A percentile compares a stretch with the other conserved stretches of the same genome.
Evolutionary conservation across 768 basidiomycete genomes (phyloP).

Genomic region (Tricholoma flavovirens): DNA sequence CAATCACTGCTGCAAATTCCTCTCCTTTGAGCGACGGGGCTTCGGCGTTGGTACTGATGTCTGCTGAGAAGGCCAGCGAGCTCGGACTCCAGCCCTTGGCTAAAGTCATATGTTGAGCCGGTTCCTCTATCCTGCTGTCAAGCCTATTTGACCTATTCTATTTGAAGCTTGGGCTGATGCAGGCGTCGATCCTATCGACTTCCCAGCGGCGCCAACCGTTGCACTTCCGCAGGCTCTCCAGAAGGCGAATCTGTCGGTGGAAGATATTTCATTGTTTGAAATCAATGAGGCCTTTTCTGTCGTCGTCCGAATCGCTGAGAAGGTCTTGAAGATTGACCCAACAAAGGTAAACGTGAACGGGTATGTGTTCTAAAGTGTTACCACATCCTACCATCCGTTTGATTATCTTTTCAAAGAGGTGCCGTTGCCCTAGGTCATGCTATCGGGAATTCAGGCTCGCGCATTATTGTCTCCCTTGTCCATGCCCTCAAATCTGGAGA

Average conservation of each 20-base stretch:
- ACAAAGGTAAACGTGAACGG: constrained; percentile 89
- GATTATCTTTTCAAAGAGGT: constrained; percentile 51
- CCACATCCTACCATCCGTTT: constrained; percentile 8
- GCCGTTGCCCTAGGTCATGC: constrained; percentile 95
- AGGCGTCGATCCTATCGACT: constrained; percentile 94
- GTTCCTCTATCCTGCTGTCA: background rate
- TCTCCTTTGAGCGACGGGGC: constrained; percentile 95
- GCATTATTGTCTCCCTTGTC: constrained; percentile 89
- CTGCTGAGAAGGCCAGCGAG: constrained; percentile 86
- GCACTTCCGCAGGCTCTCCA: constrained; percentile 86
- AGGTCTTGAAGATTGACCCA: constrained; percentile 77
- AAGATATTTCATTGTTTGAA: constrained; percentile 90
- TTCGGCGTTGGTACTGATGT: constrained; percentile 91
- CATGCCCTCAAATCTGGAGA: constrained; percentile 90
- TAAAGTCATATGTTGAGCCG: constrained; percentile 78
- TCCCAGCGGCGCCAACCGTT: constrained; percentile 90
- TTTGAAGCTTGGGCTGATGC: constrained; percentile 88
- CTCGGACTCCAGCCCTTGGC: constrained; percentile 91
- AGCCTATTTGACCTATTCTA: constrained; percentile 6
- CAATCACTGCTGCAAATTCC: constrained; percentile 95
- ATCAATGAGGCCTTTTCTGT: constrained; percentile 98
- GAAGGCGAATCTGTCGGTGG: constrained; percentile 73
- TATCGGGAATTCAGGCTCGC: constrained; percentile 92
- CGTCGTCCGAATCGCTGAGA: constrained; percentile 86
- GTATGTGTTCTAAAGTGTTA: constrained; percentile 35